Evolutionary conservation across 345 rosid species (phyloP).

Genomic region (Corchorus olitorius): DNA sequence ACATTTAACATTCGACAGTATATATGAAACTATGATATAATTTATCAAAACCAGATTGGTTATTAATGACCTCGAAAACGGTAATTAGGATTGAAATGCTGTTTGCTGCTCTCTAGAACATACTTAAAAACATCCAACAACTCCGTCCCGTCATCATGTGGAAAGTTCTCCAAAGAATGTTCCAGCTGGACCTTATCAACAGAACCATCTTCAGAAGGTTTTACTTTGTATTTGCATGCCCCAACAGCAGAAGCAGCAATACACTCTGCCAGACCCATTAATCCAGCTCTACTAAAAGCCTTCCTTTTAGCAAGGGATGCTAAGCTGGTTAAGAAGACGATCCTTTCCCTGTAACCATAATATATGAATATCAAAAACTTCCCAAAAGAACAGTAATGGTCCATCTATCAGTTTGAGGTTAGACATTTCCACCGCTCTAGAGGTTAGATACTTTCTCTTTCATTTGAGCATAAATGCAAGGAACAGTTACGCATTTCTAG

Average conservation of each 20-base stretch:
- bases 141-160: constrained; percentile 38
- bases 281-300: constrained; percentile 88
- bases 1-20: constrained; percentile 1
- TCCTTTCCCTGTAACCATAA: constrained; percentile 51
- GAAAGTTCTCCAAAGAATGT: constrained; percentile 30
- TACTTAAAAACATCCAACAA: constrained; percentile 71
- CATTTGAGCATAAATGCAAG: not conserved
- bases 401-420: not conserved
- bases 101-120: constrained; percentile 89
- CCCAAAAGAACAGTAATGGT: not conserved
- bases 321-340: constrained; percentile 57
- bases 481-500: not conserved
- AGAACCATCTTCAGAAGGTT: constrained; percentile 29
- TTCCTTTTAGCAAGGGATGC: constrained; percentile 71
- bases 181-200: constrained; percentile 32
- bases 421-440: not conserved
- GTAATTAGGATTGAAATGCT: constrained; percentile 89
- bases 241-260: constrained; percentile 65
- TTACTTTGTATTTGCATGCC: constrained; percentile 33
- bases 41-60: constrained; percentile 25
- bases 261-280: constrained; percentile 81
- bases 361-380: constrained; percentile 8
- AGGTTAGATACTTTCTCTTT: not conserved
- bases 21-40: constrained; percentile 16
- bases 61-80: constrained; percentile 74